phyloP scores from a whole-genome alignment of 257 asterid genomes.

The Primulina huaijiensis region DNA sequence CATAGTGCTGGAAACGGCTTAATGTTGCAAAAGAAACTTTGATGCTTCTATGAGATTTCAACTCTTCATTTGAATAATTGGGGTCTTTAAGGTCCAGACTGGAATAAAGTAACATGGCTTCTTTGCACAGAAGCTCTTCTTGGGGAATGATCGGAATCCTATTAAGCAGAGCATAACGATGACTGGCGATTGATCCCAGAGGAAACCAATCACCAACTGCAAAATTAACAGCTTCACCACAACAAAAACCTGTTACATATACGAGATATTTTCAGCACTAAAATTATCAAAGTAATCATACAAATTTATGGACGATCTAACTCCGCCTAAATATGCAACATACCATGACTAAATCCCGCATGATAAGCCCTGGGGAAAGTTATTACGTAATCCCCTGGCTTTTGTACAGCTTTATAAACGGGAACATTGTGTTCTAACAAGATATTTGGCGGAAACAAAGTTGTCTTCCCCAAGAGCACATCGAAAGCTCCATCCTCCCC shows the following conservation, averaged over 20 bases:
- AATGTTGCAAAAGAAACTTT: constrained; percentile 67
- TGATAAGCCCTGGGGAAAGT: constrained; percentile 98
- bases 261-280: neutral
- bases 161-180: constrained; percentile 83
- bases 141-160: constrained; percentile 88
- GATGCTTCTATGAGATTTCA: constrained; percentile 42
- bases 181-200: constrained; percentile 79
- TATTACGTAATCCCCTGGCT: constrained; percentile 85
- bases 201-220: constrained; percentile 97
- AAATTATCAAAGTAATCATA: neutral
- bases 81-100: constrained; percentile 43
- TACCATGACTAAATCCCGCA: constrained; percentile 99
- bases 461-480: constrained; percentile 89
- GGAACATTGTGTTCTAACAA: constrained; percentile 75
- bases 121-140: constrained; percentile 97
- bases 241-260: constrained; percentile 66
- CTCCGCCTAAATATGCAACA: constrained; percentile 8
- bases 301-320: constrained; percentile 11
- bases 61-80: constrained; percentile 43
- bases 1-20: constrained; percentile 85
- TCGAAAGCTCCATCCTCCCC: constrained; percentile 99
- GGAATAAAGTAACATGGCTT: constrained; percentile 62
- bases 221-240: constrained; percentile 99
- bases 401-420: constrained; percentile 91
- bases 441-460: constrained; percentile 88